A percentile compares a stretch with the other conserved stretches of the same genome.
Evolutionary conservation across 148 eudicot species (phyloP).

Genomic region (Polygonum maritimum): DNA sequence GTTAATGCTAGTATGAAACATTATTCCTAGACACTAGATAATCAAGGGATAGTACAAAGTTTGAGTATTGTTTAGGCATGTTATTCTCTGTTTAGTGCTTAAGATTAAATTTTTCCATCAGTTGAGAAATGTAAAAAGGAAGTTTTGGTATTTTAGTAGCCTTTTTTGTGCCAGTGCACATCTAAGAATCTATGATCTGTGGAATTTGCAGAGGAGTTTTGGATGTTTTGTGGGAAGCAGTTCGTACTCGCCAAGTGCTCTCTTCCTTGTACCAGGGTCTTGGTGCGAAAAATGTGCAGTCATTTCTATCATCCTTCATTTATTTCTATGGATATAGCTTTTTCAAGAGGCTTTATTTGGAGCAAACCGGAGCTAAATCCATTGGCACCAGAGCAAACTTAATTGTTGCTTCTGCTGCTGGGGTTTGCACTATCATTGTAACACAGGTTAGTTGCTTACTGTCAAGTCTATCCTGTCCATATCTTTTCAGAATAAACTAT

Average conservation of each 20-base stretch:
- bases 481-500: neutral
- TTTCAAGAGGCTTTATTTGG: constrained; percentile 76
- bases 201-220: constrained; percentile 54
- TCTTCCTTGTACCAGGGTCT: constrained; percentile 79
- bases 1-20: neutral
- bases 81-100: neutral
- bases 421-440: constrained; percentile 66
- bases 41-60: neutral
- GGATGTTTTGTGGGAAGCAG: constrained; percentile 85
- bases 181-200: constrained; percentile 6
- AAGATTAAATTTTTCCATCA: neutral
- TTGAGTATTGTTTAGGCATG: neutral
- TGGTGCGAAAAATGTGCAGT: constrained; percentile 84
- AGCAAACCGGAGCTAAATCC: constrained; percentile 54
- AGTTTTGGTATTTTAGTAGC: neutral
- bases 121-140: neutral
- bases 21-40: neutral
- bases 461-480: neutral
- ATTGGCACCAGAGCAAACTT: constrained; percentile 84
- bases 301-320: constrained; percentile 69
- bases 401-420: constrained; percentile 81
- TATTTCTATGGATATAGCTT: constrained; percentile 95
- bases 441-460: constrained; percentile 56
- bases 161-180: neutral
- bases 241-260: constrained; percentile 57